These are phyloP conservation scores for Saturnispora galanensis DNA, from an alignment of 805 yeast species.

Conservation along the genomic window DNA sequence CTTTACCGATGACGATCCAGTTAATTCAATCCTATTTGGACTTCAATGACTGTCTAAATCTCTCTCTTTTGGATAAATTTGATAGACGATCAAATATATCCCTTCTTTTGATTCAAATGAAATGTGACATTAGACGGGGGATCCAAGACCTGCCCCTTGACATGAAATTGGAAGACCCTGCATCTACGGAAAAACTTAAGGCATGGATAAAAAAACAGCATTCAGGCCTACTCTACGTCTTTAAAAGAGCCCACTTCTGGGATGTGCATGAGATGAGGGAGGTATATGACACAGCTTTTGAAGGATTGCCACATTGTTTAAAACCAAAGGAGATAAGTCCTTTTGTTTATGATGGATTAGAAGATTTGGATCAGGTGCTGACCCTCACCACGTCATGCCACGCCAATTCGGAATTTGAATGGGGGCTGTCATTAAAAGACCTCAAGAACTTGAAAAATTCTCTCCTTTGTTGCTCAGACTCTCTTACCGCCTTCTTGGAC, in stretches of 20 bases:
- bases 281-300: conserved; percentile 3
- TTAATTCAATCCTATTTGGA: conserved; percentile 1
- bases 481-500: conserved; percentile 1
- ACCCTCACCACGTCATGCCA: conserved; percentile 1
- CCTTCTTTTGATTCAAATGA: conserved; percentile 5
- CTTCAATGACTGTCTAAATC: conserved; percentile 1
- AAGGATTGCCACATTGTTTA: conserved; percentile 4
- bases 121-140: conserved; percentile 1
- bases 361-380: conserved; percentile 5
- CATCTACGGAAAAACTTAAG: neutral
- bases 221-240: conserved; percentile 5
- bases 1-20: neutral
- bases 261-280: conserved; percentile 6
- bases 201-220: conserved; percentile 3
- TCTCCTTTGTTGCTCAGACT: conserved; percentile 6
- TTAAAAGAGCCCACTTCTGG: conserved; percentile 6
- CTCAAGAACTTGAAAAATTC: neutral
- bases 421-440: conserved; percentile 1
- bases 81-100: conserved; percentile 5
- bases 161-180: neutral
- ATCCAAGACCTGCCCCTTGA: conserved; percentile 3
- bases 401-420: conserved; percentile 2
- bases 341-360: conserved; percentile 6
- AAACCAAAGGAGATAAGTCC: conserved; percentile 5
- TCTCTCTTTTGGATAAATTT: conserved; percentile 5